Base-by-base conservation (phyloP, 345 rosid genomes). In the Populus euphratica region DNA sequence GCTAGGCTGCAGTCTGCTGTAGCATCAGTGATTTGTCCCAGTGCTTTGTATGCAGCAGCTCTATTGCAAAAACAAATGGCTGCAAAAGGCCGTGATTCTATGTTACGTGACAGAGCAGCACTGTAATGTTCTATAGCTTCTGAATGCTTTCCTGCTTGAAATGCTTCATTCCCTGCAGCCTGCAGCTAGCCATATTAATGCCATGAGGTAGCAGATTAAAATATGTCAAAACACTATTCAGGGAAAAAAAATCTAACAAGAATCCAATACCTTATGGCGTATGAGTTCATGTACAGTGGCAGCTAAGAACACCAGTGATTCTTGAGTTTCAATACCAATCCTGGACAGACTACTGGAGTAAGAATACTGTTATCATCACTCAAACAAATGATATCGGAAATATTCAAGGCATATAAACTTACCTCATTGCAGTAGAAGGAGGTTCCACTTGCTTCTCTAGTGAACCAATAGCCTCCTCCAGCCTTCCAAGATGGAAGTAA, bases 1-100 rank as follows among this genome's bases (percentile, higher is more conserved):
- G 97, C 96, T 67, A 96, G 90, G 87, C 93, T 93, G 93, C 99
- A 96, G 80, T 96, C 99, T 52, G 99, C 95, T 83, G 91, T 91
- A 71, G 98, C 98, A 79, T 93, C 98, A 47, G 89, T 88, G 36
- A 88, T 77, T 84, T 91, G 97, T 78, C 95, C 92, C 82, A 90
- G 74, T 52, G 94, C 91, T 75, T 92, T 94, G 86, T 88, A 89
- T 16, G 97, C 94, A 50, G 97, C 98, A 80, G 99, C 98, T 80
- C 99, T 97, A 85, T 94, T 96, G 84, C 97, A 96, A 82, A 92
- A 92, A 84, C 99, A 96, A 79, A 92, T 86, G 69, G 98, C 99
- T 36, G 97, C 91, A 86, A 91, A 93, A 73, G 97, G 91, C 43
- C 94, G 94, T 68, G 97, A 92, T 81, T 96, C 97, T 81, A 91